Evolutionary conservation across 169 alveolate genomes (phyloP).

Genomic region (Perkinsus marinus): DNA sequence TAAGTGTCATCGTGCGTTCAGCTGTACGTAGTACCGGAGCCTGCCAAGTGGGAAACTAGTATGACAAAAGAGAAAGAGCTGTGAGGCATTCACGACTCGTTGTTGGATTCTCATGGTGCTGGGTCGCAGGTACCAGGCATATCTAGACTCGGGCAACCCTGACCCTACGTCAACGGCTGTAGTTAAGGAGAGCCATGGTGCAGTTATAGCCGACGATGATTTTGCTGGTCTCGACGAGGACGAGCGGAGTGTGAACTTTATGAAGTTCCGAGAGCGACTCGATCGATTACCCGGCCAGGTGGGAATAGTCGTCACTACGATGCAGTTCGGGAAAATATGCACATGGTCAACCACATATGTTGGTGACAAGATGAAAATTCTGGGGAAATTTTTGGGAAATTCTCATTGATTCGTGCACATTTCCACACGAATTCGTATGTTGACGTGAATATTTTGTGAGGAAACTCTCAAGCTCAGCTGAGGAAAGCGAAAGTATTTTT

Average conservation of each 20-base stretch:
- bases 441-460: no score
- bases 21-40: background rate
- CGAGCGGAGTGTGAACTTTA: background rate
- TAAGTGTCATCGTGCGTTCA: background rate
- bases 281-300: background rate
- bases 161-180: background rate
- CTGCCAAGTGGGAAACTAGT: background rate
- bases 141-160: background rate
- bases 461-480: no score
- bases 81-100: background rate
- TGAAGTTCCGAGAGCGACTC: background rate
- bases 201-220: background rate
- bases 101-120: background rate
- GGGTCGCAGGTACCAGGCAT: background rate
- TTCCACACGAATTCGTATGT: no score
- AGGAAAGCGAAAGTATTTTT: no score
- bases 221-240: background rate
- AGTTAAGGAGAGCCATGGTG: background rate
- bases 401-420: no score
- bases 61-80: background rate
- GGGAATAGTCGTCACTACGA: background rate
- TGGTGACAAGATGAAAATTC: no score
- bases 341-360: no score
- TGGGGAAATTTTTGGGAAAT: no score
- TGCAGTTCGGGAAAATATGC: no score